Evolutionary conservation across 2,329 filamentous ascomycete species (phyloP).

Genomic region (Cryphonectria parasitica): DNA sequence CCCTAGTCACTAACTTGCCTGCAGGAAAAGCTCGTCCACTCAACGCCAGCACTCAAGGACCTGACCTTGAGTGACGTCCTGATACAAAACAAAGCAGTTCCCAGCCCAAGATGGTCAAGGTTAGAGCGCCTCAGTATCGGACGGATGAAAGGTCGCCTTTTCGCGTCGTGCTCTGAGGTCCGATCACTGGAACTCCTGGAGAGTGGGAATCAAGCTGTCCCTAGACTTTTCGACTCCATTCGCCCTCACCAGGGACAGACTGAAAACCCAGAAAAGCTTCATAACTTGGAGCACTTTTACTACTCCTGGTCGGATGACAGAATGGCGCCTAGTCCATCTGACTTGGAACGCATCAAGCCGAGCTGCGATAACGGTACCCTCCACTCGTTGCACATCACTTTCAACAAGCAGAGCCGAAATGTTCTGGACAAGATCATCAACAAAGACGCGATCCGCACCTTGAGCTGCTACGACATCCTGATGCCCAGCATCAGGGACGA

Average conservation of each 20-base stretch:
- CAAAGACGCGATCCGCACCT: conserved; percentile 10
- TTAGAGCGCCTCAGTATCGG: conserved; percentile 1
- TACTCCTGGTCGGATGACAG: background rate
- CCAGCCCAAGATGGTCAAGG: background rate
- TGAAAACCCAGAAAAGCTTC: background rate
- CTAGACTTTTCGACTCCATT: background rate
- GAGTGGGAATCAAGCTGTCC: rapidly evolving
- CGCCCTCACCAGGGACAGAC: too few relatives aligned
- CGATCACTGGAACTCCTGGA: background rate
- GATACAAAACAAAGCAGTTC: background rate
- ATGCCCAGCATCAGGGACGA: background rate
- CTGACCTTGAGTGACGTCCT: background rate
- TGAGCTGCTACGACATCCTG: conserved; percentile 11
- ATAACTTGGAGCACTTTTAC: conserved; percentile 20
- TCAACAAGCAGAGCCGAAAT: background rate
- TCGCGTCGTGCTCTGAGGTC: background rate
- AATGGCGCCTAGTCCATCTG: background rate
- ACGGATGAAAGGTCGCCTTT: background rate
- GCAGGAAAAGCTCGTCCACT: background rate
- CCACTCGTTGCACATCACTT: conserved; percentile 18
- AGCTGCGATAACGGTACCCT: conserved; percentile 22
- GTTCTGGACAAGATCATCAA: conserved; percentile 10
- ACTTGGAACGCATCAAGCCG: background rate
- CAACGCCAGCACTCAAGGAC: conserved; percentile 16
- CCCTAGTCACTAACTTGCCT: background rate